Evolutionary conservation across 805 yeast species (phyloP), one percentile per base, ranked within the genome.

Genomic region (Teunomyces cretensis): DNA sequence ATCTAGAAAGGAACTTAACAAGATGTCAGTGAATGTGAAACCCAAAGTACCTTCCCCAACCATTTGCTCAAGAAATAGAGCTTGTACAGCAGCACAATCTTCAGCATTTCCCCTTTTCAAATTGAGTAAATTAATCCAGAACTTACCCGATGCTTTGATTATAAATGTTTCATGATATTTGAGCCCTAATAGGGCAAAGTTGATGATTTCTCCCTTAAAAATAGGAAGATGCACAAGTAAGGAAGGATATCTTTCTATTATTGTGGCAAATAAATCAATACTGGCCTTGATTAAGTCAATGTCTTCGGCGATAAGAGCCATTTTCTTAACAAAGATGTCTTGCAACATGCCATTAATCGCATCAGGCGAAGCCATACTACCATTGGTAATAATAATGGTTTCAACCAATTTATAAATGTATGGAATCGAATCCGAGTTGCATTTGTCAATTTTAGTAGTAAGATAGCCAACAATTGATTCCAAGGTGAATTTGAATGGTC

Each of bases 401-500:
- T 76, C 79, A 33, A 75, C 58, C 24, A 82, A 54, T 17, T 74
- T 66, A 45, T 71, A 77, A 33, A 77, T 61, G 40, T 62, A 67
- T 4, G 81, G 76, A 17, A 77, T 61, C 1, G 78, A 60, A 47
- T 67, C 49, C 24, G 50, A 13, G 54, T 62, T 55, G 53, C 69
- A 49, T 45, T 51, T 30, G 13, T 59, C 39, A 38, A 59, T 48
- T 68, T 79, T 49, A 55, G 55, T 14, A 47, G 47, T 26, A 70
- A 70, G 48, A 69, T 80, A 48, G 64, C 40, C 19, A 2, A 51
- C 31, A 13, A 53, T 50, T n/a, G 39, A 13, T 2, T 62, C 61
- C 2, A 70, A 47, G 0, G 67, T 64, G 46, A 86, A 75, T 8
- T 77, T 81, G 61, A 86, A 87, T 0, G 94, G 88, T 0, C 90